phyloP scores from a whole-genome alignment of 2,329 filamentous ascomycete genomes.

The Aspergillus sp. region DNA sequence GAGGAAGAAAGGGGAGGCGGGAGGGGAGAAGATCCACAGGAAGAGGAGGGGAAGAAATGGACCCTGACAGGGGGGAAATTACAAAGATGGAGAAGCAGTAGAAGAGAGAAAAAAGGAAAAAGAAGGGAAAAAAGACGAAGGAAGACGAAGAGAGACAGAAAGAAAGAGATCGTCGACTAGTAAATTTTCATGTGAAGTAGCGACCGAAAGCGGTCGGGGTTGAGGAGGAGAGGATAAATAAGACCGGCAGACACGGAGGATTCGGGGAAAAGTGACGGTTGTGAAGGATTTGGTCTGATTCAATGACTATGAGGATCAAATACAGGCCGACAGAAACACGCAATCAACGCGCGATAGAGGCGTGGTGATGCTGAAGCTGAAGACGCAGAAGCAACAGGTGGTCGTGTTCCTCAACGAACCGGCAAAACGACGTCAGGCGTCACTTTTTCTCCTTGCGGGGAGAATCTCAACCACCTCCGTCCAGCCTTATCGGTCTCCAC shows the following conservation, averaged over 20 bases:
- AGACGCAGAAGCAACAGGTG: too few relatives aligned
- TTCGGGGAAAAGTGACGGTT: constrained; percentile 3
- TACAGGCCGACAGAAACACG: too few relatives aligned
- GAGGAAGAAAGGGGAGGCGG: constrained; percentile 1
- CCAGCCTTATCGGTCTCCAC: not conserved
- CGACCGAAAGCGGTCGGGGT: constrained; percentile 21
- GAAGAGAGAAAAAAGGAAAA: not conserved
- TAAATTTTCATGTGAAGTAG: constrained; percentile 30
- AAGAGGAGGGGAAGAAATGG: too few relatives aligned
- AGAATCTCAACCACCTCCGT: not conserved
- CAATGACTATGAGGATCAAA: too few relatives aligned
- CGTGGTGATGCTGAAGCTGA: too few relatives aligned
- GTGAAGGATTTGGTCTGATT: constrained; percentile 1
- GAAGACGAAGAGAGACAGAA: constrained; percentile 1
- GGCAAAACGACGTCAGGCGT: too few relatives aligned
- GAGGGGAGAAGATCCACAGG: not conserved
- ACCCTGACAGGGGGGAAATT: constrained; percentile 7
- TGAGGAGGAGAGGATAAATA: constrained; percentile 4
- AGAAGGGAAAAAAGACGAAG: constrained; percentile 1
- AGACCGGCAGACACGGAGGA: not conserved
- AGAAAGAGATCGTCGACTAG: constrained; percentile 2
- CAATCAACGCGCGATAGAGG: too few relatives aligned
- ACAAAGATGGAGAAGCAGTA: not conserved
- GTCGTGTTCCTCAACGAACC: too few relatives aligned
- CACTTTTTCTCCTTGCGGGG: too few relatives aligned